Conservation (phyloP, 768 basidiomycete species). For the Mycena amicta region DNA sequence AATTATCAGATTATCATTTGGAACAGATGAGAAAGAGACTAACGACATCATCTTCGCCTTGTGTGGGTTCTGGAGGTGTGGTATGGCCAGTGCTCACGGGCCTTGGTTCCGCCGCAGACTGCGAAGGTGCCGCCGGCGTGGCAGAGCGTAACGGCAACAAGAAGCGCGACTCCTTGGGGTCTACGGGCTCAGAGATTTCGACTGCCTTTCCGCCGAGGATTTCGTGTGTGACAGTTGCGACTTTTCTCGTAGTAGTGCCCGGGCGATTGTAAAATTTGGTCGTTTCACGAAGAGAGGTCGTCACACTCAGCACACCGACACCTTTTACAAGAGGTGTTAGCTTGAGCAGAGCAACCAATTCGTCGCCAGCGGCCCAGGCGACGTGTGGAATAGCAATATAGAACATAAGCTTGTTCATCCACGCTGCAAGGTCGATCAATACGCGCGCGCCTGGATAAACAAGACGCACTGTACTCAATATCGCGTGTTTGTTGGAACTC, state of each 20-base stretch:
- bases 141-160: not conserved
- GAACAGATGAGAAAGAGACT: not conserved
- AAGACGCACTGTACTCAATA: constrained; percentile 63
- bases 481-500: constrained; percentile 97
- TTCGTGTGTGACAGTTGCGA: constrained; percentile 69
- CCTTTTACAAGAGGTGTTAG: constrained; percentile 88
- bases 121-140: not conserved
- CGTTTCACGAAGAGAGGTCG: constrained; percentile 76
- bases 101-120: constrained; percentile 8
- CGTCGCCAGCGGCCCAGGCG: constrained; percentile 92
- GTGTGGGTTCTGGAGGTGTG: constrained; percentile 9
- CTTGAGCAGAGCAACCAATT: constrained; percentile 78
- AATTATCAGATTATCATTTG: not conserved
- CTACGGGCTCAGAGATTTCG: constrained; percentile 27
- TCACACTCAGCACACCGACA: constrained; percentile 67
- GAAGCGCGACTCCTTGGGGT: constrained; percentile 6
- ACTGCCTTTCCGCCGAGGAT: constrained; percentile 63
- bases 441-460: not conserved
- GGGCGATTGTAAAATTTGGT: constrained; percentile 61
- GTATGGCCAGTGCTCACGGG: constrained; percentile 1
- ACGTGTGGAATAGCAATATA: constrained; percentile 91
- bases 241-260: constrained; percentile 54
- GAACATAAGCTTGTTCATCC: constrained; percentile 97
- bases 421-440: constrained; percentile 44
- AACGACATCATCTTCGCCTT: constrained; percentile 20